Conservation (phyloP, 2,329 filamentous ascomycete genomes). For the Helotiales sp. region DNA sequence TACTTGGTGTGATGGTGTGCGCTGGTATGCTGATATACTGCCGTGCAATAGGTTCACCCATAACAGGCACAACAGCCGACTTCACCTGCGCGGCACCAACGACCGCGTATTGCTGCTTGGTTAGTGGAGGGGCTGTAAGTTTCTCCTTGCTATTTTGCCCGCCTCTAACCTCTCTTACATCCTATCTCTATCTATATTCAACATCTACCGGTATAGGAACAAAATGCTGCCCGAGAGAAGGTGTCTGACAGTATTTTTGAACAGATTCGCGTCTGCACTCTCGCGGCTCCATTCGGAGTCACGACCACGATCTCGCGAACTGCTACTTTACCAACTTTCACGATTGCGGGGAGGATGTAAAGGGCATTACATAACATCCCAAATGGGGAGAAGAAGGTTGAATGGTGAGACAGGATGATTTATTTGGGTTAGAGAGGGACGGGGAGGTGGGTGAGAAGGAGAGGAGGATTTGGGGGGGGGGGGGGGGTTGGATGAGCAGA, state of each 20-base stretch:
- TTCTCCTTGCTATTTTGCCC: not conserved
- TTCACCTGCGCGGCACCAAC: not conserved
- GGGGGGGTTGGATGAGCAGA: no score
- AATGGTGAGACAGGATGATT: no score
- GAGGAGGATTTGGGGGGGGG: no score
- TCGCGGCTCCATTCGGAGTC: not conserved
- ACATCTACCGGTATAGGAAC: no score
- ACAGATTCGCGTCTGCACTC: not conserved
- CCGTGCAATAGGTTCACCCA: not conserved
- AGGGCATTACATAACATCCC: not conserved
- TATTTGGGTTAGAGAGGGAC: no score
- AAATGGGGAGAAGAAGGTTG: no score
- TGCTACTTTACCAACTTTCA: not conserved
- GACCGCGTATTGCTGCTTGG: not conserved
- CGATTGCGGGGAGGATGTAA: not conserved
- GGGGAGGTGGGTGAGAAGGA: no score
- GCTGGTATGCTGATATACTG: not conserved
- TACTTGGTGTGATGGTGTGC: not conserved
- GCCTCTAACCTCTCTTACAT: not conserved
- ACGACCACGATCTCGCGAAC: slow-evolving; percentile 1
- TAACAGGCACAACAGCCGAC: not conserved
- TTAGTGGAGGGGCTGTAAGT: not conserved
- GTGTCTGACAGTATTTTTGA: not conserved
- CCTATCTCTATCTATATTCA: not conserved
- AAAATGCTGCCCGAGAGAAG: no score